A percentile compares a stretch with the other conserved stretches of the same genome.
Conservation (phyloP, 2,329 filamentous ascomycete species). For the Fonsecaea pugnacius region DNA sequence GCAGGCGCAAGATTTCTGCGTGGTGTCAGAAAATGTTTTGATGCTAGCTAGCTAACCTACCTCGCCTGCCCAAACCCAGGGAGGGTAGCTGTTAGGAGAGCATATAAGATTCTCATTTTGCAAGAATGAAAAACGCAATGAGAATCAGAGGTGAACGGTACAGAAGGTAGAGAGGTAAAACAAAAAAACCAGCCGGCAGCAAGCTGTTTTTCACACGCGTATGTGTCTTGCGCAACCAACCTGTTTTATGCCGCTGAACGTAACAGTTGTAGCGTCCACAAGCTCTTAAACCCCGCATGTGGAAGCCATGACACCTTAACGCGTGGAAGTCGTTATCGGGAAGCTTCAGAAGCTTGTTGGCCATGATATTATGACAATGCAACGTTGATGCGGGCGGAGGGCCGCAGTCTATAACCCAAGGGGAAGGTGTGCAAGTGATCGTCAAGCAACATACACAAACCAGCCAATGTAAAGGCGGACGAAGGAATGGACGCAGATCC, state of each 20-base stretch:
- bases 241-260: slow-evolving; percentile 3
- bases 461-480: not conserved
- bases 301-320: slow-evolving; percentile 1
- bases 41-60: slow-evolving; percentile 12
- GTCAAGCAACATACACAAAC: slow-evolving; percentile 2
- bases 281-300: slow-evolving; percentile 8
- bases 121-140: not conserved
- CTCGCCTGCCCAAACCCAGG: slow-evolving; percentile 22
- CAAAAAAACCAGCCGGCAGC: not conserved
- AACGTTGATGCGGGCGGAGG: slow-evolving; percentile 18
- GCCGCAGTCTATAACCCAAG: slow-evolving; percentile 14
- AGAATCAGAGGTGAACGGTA: not conserved
- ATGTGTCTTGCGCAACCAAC: slow-evolving; percentile 10
- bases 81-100: slow-evolving; percentile 14
- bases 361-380: slow-evolving; percentile 16
- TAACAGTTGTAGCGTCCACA: not conserved
- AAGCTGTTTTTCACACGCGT: not conserved
- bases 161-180: not conserved
- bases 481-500: not conserved
- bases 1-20: slow-evolving; percentile 26
- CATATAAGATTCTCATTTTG: slow-evolving; percentile 22
- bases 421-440: slow-evolving; percentile 25
- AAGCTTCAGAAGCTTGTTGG: slow-evolving; percentile 20
- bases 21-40: slow-evolving; percentile 1
- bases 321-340: slow-evolving; percentile 4